Evolutionary conservation across 495 filamentous ascomycete species (phyloP).

Genomic region (Symbiotaphrina buchneri): DNA sequence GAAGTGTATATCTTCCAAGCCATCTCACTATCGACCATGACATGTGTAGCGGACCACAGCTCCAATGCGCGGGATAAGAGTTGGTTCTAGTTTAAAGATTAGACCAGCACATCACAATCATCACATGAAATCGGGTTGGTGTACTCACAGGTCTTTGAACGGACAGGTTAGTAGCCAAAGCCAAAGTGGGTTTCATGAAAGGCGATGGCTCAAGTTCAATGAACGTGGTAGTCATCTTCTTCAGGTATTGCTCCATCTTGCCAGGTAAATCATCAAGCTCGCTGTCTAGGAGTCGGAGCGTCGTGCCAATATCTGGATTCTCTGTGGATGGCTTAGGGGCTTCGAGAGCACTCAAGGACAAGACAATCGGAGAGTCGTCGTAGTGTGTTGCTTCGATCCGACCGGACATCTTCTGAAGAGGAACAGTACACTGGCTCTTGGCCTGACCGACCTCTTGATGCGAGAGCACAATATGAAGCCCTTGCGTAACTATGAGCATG

Average conservation of each 20-base stretch:
- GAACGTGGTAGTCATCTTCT: slow-evolving; percentile 34
- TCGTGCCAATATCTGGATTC: slow-evolving; percentile 13
- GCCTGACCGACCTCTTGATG: slow-evolving; percentile 38
- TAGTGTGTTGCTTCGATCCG: slow-evolving; percentile 50
- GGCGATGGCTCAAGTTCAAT: slow-evolving; percentile 40
- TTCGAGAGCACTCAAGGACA: slow-evolving; percentile 26
- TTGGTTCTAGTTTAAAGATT: slow-evolving; percentile 20
- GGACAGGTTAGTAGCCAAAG: slow-evolving; percentile 29
- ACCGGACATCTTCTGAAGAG: slow-evolving; percentile 31
- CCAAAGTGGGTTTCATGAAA: slow-evolving; percentile 44
- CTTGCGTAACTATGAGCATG: slow-evolving; percentile 10
- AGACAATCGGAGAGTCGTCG: slow-evolving; percentile 27
- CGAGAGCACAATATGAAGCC: slow-evolving; percentile 43
- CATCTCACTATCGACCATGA: slow-evolving; percentile 42
- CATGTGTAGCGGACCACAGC: slow-evolving; percentile 54
- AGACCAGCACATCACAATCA: not conserved
- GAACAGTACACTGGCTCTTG: slow-evolving; percentile 28
- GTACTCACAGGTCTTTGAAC: slow-evolving; percentile 24
- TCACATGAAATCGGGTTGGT: not conserved
- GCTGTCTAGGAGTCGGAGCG: slow-evolving; percentile 33
- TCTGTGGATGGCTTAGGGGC: slow-evolving; percentile 10
- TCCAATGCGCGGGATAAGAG: slow-evolving; percentile 45
- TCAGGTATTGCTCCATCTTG: slow-evolving; percentile 50
- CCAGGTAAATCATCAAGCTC: slow-evolving; percentile 43
- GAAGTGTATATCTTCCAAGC: slow-evolving; percentile 40